Conservation (phyloP, 306 rosid species). For the Luffa acutangula region DNA sequence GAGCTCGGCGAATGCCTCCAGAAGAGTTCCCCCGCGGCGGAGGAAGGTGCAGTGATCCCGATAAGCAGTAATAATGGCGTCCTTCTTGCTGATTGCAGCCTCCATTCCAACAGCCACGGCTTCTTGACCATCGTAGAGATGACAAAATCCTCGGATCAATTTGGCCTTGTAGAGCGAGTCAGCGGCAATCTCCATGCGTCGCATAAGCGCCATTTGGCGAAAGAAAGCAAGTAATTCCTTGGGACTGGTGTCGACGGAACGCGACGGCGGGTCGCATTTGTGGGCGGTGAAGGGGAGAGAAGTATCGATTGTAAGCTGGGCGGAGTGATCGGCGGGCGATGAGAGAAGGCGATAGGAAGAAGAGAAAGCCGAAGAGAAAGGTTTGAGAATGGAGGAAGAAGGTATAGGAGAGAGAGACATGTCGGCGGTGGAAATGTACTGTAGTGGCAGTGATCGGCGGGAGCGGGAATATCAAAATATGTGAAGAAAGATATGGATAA, state of each 20-base stretch:
- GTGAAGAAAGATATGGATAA: neutral
- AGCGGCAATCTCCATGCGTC: conserved; percentile 90
- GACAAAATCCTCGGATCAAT: conserved; percentile 89
- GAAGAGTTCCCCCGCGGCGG: conserved; percentile 66
- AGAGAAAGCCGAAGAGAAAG: conserved; percentile 30
- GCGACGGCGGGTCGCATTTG: conserved; percentile 59
- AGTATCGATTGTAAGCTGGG: conserved; percentile 53
- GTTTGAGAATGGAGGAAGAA: conserved; percentile 27
- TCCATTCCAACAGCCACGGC: conserved; percentile 90
- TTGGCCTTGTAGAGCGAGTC: conserved; percentile 95
- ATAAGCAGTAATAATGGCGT: conserved; percentile 69
- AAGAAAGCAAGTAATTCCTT: conserved; percentile 53
- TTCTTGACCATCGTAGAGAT: conserved; percentile 91
- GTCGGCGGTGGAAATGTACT: conserved; percentile 8
- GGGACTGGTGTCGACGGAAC: conserved; percentile 55
- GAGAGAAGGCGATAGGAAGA: conserved; percentile 40
- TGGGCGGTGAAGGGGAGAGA: conserved; percentile 71
- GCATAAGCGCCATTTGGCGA: conserved; percentile 72
- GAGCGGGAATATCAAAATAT: neutral
- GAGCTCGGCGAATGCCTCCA: conserved; percentile 53
- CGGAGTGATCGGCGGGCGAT: conserved; percentile 26
- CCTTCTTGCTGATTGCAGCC: conserved; percentile 54
- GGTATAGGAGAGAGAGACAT: conserved; percentile 56
- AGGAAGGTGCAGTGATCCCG: conserved; percentile 78
- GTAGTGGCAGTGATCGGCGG: neutral